Conservation (phyloP, 148 eudicot species). For the Silene uniflora region DNA sequence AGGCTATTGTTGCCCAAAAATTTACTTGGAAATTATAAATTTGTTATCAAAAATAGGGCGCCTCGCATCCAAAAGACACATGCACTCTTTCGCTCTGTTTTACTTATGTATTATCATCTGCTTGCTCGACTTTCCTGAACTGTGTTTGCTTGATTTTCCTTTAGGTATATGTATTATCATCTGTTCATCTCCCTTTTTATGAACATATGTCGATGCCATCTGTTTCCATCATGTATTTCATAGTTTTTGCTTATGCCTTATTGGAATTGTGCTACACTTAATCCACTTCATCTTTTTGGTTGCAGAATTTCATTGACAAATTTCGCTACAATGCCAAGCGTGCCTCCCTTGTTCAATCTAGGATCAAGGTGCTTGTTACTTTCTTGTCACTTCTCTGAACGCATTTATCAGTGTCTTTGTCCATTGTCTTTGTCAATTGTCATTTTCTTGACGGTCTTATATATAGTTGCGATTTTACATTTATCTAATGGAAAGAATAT, state of each 20-base stretch:
- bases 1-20: no score
- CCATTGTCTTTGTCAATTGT: not conserved
- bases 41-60: no score
- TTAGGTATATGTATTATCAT: not conserved
- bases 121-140: not conserved
- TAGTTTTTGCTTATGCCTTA: conserved; percentile 9
- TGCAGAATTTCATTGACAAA: conserved; percentile 93
- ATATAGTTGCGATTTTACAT: not conserved
- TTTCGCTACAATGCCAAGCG: conserved; percentile 99
- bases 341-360: conserved; percentile 98
- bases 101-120: not conserved
- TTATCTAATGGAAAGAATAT: no score
- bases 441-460: not conserved
- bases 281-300: conserved; percentile 13
- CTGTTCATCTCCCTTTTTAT: not conserved
- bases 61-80: no score
- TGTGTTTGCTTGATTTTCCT: no score
- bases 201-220: not conserved
- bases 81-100: not conserved
- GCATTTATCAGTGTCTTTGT: not conserved
- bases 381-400: conserved; percentile 4
- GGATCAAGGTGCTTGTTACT: conserved; percentile 71
- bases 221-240: not conserved
- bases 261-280: conserved; percentile 14
- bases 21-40: no score